Evolutionary conservation across 768 basidiomycete species (phyloP), one percentile per base, ranked within the genome.

Genomic region (Pulveroboletus ravenelii): DNA sequence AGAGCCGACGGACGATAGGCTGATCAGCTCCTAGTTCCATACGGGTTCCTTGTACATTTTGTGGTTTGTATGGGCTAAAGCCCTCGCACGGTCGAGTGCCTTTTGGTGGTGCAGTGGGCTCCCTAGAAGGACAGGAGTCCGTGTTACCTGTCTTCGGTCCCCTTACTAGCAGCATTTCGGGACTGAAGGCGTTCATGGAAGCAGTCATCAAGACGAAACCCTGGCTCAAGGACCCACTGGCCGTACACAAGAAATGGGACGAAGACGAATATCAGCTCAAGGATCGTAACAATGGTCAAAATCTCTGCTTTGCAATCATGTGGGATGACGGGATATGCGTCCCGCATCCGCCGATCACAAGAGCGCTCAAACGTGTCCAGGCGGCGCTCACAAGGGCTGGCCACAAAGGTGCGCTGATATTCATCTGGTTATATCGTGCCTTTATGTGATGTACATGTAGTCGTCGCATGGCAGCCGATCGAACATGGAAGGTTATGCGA

Each of bases 101-200:
- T 0, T 90, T 85, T 61, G 68, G 72, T n/a, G 82, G 83, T 18
- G 78, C 79, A 6, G 69, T 75, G 3, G 89, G 85, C 64, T 77
- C 81, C 2, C 60, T 82, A 25, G 77, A 84, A 63, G 90, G 90
- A 18, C 81, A 85, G 62, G 87, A 90, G 52, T 80, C 83, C 14
- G 59, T 88, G 25, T 71, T 71, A 5, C 87, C 87, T 3, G 85
- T 90, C 27, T 72, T 91, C 10, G 91, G 91, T 0, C 91, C 91
- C 6, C 70, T 91, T 45, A 70, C 80, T 2, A 72, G 68, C 38
- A 79, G 79, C 31, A 54, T 90, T 41, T 69, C 63, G 10, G 86
- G 78, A n/a, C 65, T 93, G 48, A 84, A 80, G 61, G 55, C 66
- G 0, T 91, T 93, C 67, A 78, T 79, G 65, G 75, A 84, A 62